Percentiles rank a stretch among this genome's conserved stretches.
Conservation (phyloP, 1,284 basidiomycete species). For the Pisolithus thermaeus region DNA sequence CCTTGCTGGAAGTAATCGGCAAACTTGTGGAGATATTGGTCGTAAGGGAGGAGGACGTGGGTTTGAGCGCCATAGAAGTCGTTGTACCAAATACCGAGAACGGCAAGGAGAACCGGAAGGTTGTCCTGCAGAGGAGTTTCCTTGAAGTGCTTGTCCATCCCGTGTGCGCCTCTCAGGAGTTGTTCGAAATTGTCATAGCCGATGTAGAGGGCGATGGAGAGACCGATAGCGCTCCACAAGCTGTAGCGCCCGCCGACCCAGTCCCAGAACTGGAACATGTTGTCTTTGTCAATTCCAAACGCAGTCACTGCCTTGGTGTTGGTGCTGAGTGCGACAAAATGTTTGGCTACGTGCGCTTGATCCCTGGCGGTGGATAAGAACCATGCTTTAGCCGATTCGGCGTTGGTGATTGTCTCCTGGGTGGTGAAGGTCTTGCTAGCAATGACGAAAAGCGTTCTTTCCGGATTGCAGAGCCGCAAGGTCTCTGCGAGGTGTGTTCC, state of each 20-base stretch:
- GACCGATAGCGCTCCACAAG: slow-evolving; percentile 96
- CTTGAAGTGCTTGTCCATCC: slow-evolving; percentile 97
- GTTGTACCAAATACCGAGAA: slow-evolving; percentile 98
- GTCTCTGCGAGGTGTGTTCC: slow-evolving; percentile 96
- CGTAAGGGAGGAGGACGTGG: slow-evolving; percentile 92
- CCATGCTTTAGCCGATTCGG: slow-evolving; percentile 90
- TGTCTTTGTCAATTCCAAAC: slow-evolving; percentile 90
- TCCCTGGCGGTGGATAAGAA: slow-evolving; percentile 85
- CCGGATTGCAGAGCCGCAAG: slow-evolving; percentile 77
- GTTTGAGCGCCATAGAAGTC: slow-evolving; percentile 97
- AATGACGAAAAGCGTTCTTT: slow-evolving; percentile 95
- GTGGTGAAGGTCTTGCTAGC: slow-evolving; percentile 99
- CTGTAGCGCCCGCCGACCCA: slow-evolving; percentile 99
- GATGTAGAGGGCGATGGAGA: slow-evolving; percentile 89
- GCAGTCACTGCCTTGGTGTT: slow-evolving; percentile 91
- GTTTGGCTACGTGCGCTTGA: slow-evolving; percentile 92
- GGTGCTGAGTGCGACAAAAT: slow-evolving; percentile 97
- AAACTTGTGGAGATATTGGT: slow-evolving; percentile 99
- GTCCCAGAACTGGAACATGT: slow-evolving; percentile 99
- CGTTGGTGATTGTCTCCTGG: slow-evolving; percentile 99
- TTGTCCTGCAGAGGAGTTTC: slow-evolving; percentile 86
- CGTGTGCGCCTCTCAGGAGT: slow-evolving; percentile 89
- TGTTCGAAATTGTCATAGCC: slow-evolving; percentile 94
- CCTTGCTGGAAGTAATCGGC: slow-evolving; percentile 99
- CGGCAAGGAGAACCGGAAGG: slow-evolving; percentile 86